Percentiles rank a stretch among this genome's conserved stretches.
Evolutionary conservation across 2,329 filamentous ascomycete genomes (phyloP).

Genomic region (Dactylellina haptotyla): DNA sequence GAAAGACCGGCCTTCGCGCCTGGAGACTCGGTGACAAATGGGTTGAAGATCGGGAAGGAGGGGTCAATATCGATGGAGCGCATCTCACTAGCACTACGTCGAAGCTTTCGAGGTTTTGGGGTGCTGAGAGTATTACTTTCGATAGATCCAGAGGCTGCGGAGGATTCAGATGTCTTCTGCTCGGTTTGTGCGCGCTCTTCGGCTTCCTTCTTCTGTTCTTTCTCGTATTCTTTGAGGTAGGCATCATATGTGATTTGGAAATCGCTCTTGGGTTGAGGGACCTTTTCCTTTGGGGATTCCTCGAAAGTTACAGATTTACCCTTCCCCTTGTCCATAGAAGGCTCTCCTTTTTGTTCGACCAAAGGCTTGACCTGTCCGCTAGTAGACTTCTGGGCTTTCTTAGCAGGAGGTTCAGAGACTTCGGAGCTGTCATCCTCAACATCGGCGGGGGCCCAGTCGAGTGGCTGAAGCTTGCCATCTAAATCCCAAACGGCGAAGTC

Average conservation of each 20-base stretch:
- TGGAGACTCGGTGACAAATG: slow-evolving; percentile 18
- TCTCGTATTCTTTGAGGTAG: slow-evolving; percentile 6
- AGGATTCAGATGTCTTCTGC: too few species aligned
- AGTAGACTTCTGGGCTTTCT: too few species aligned
- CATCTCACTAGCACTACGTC: slow-evolving; percentile 16
- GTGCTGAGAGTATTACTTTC: slow-evolving; percentile 9
- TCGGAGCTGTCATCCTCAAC: not conserved
- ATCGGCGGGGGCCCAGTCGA: slow-evolving; percentile 39
- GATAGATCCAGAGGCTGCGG: not conserved
- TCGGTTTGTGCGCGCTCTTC: not conserved
- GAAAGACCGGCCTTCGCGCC: slow-evolving; percentile 3
- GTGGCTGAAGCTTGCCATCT: slow-evolving; percentile 31
- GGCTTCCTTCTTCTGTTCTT: slow-evolving; percentile 11
- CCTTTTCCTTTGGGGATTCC: too few species aligned
- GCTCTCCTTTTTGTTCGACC: too few species aligned
- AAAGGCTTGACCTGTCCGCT: too few species aligned
- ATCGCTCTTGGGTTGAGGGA: not conserved
- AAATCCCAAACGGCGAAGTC: slow-evolving; percentile 41
- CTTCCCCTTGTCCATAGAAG: too few species aligned
- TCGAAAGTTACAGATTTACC: not conserved
- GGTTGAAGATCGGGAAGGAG: slow-evolving; percentile 44
- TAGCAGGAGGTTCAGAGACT: not conserved
- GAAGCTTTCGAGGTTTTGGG: slow-evolving; percentile 5
- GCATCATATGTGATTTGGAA: not conserved
- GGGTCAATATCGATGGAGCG: slow-evolving; percentile 23